Base-by-base conservation (phyloP, 768 basidiomycete genomes). In the Phlebiopsis gigantea region DNA sequence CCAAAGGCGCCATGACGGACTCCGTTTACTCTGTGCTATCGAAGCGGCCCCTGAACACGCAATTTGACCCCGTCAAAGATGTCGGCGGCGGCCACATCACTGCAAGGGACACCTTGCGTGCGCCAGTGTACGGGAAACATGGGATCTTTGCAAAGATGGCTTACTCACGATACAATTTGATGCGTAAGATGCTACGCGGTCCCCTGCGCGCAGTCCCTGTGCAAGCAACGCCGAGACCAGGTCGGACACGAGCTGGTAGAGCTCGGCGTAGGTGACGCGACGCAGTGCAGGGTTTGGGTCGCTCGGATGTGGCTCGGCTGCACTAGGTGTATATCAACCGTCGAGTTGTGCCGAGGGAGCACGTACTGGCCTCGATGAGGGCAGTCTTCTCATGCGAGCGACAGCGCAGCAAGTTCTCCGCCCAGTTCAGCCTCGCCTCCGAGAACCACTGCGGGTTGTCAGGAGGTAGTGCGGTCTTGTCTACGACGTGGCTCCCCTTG, bases 161-260 rank as follows among this genome's bases (percentile, higher is more conserved):
- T 30, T 56, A 75, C 84, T 68, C 65, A 88, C 87, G 46, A 90
- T 81, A 67, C 85, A 88, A 65, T 89, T 91, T 12, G 87, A 87
- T 12, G 87, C 82, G 68, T 90, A 92, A 26, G 87, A 85, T 1
- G 82, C 88, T 17, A 92, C 79, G 17, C 88, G 80, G 66, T 90
- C 87, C 24, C 88, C 88, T 57, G 79, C 79, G 53, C 75, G 71
- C 31, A 87, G 64, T 46, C 79, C 84, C 56, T 77, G 70, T 41
- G 66, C 67, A 31, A 80, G 72, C 30, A 88, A 70, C 5, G 82
- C 78, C 26, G 84, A 84, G 7, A 81, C 82, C 22, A 83, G 66
- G 59, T 81, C 75, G 19, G 79, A 73, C 19, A 86, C 84, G 34
- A 79, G 70, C 7, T 65, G 55, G 67, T 88, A 85, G 22, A 92